phyloP scores from a whole-genome alignment of 805 yeast species.

The Priceomyces castillae region DNA sequence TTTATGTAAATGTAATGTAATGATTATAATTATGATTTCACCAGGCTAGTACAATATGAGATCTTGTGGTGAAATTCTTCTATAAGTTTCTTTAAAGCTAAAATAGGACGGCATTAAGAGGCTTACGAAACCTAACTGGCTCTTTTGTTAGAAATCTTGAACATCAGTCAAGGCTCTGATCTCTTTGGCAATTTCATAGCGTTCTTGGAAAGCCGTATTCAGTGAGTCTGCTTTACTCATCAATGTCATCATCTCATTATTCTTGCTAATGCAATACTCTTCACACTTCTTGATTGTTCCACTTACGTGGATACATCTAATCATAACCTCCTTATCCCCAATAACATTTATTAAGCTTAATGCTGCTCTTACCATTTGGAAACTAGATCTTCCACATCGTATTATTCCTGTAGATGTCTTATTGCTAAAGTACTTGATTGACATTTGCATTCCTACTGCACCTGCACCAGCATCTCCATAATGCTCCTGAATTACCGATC shows the following conservation, averaged over 20 bases:
- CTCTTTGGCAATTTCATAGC: not conserved
- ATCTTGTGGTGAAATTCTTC: too few species aligned
- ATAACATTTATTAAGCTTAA: conserved; percentile 53
- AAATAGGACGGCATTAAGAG: too few species aligned
- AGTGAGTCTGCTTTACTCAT: conserved; percentile 10
- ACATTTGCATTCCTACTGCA: conserved; percentile 53
- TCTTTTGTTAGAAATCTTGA: not conserved
- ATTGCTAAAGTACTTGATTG: conserved; percentile 76
- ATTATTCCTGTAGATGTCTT: conserved; percentile 82
- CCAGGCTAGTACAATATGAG: too few species aligned
- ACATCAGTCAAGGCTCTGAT: not conserved
- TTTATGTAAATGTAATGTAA: too few species aligned
- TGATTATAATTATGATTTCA: too few species aligned
- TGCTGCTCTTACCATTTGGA: conserved; percentile 63
- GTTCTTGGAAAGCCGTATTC: not conserved
- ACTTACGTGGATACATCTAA: conserved; percentile 67
- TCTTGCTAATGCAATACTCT: conserved; percentile 53
- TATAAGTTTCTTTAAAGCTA: too few species aligned
- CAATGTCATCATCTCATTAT: conserved; percentile 37
- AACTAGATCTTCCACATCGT: conserved; percentile 67
- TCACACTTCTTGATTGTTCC: conserved; percentile 89
- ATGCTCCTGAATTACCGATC: conserved; percentile 54
- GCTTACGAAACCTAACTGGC: too few species aligned
- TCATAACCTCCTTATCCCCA: conserved; percentile 47
- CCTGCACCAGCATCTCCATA: conserved; percentile 84